Evolutionary conservation across 2,329 filamentous ascomycete genomes (phyloP).

Genomic region (Fusarium mangiferae): DNA sequence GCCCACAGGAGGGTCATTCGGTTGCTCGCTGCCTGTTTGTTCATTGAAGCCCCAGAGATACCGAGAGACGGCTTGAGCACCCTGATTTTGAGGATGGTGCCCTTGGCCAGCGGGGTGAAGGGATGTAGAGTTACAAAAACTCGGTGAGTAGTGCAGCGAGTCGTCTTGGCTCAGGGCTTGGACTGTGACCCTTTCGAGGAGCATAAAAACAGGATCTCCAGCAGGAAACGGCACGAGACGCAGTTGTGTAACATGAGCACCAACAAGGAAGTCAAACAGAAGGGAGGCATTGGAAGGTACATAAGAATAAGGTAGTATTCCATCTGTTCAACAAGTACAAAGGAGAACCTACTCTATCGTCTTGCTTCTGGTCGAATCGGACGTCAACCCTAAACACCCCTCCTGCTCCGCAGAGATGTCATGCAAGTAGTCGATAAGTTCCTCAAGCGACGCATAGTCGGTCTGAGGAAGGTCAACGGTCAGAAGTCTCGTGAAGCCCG

Average conservation of each 20-base stretch:
- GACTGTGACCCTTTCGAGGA: background rate
- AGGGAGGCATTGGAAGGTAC: background rate
- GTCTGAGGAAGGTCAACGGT: background rate
- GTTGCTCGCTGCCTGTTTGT: background rate
- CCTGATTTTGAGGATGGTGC: background rate
- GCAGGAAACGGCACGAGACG: background rate
- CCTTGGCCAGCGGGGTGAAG: background rate
- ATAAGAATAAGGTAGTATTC: rapidly evolving
- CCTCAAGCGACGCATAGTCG: rapidly evolving
- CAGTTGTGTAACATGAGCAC: background rate
- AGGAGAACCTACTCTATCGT: background rate
- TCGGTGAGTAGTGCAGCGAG: background rate
- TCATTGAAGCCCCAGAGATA: background rate
- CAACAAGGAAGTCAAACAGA: rapidly evolving
- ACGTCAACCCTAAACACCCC: rapidly evolving
- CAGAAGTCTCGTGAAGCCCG: background rate
- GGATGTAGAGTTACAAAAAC: rapidly evolving
- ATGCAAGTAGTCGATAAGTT: background rate
- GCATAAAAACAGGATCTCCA: background rate
- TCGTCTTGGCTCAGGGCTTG: rapidly evolving
- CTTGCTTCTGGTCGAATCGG: background rate
- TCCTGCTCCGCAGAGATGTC: background rate
- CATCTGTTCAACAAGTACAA: background rate
- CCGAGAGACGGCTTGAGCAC: background rate
- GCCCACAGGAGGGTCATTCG: background rate